phyloP scores from a whole-genome alignment of 2,329 filamentous ascomycete genomes.

The Xylaria sp. region DNA sequence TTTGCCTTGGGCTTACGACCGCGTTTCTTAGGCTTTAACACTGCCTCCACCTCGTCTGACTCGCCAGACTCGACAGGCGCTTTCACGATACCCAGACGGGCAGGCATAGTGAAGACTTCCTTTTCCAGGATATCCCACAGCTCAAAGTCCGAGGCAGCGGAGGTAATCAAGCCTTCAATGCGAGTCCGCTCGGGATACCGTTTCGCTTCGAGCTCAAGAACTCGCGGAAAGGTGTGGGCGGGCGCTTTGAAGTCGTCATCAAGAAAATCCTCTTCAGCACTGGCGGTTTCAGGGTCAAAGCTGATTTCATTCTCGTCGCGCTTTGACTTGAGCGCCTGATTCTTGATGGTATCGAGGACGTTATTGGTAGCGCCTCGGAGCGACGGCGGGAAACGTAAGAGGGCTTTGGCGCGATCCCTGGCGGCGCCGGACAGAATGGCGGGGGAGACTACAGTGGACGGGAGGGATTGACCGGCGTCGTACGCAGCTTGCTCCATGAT shows the following conservation, averaged over 20 bases:
- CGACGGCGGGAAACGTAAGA: slow-evolving; percentile 49
- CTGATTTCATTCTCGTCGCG: neutral
- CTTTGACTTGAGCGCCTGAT: slow-evolving; percentile 10
- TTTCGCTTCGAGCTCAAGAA: slow-evolving; percentile 47
- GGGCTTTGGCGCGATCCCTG: slow-evolving; percentile 43
- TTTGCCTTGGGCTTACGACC: slow-evolving; percentile 8
- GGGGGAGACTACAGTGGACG: slow-evolving; percentile 28
- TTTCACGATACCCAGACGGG: slow-evolving; percentile 57
- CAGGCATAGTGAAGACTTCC: slow-evolving; percentile 68
- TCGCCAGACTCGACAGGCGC: slow-evolving; percentile 27
- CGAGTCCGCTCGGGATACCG: slow-evolving; percentile 55
- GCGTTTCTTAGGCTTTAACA: slow-evolving; percentile 21
- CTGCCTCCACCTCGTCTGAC: slow-evolving; percentile 7
- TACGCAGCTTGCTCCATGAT: slow-evolving; percentile 40
- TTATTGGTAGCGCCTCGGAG: slow-evolving; percentile 47
- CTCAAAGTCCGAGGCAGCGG: slow-evolving; percentile 64
- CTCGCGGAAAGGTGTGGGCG: slow-evolving; percentile 30
- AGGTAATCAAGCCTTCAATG: slow-evolving; percentile 60
- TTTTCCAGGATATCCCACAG: slow-evolving; percentile 71
- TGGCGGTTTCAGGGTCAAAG: neutral
- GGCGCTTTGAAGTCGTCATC: slow-evolving; percentile 35
- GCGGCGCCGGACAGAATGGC: slow-evolving; percentile 33
- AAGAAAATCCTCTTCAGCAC: neutral
- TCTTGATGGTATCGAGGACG: slow-evolving; percentile 45
- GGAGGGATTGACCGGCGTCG: slow-evolving; percentile 32